phyloP scores from a whole-genome alignment of 2,329 filamentous ascomycete genomes.

The Penicillium digitatum region DNA sequence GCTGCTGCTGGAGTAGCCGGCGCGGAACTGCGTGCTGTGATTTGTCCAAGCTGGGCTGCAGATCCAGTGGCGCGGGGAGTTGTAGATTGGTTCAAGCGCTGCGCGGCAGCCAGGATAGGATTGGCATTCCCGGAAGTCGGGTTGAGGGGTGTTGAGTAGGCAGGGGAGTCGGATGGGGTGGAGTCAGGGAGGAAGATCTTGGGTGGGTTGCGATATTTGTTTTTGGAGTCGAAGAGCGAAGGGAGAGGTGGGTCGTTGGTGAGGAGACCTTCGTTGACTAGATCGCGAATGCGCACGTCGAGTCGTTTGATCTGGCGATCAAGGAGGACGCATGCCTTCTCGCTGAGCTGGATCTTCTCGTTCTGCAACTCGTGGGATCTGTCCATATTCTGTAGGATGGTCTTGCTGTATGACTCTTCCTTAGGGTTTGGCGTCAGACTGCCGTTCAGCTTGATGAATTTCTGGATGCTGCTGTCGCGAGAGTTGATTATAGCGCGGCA shows the following conservation, averaged over 20 bases:
- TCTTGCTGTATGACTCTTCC: slow-evolving; percentile 58
- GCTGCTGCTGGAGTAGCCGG: slow-evolving; percentile 44
- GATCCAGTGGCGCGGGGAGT: slow-evolving; percentile 29
- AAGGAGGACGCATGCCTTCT: slow-evolving; percentile 57
- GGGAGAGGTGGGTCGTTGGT: slow-evolving; percentile 57
- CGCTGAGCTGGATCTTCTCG: slow-evolving; percentile 58
- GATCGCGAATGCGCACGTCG: slow-evolving; percentile 58
- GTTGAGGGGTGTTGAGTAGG: slow-evolving; percentile 48
- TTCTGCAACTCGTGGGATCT: slow-evolving; percentile 56
- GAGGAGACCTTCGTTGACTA: slow-evolving; percentile 58
- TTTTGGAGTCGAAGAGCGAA: slow-evolving; percentile 52
- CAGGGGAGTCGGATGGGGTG: slow-evolving; percentile 41
- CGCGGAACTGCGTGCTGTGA: slow-evolving; percentile 41
- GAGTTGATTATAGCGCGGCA: slow-evolving; percentile 54
- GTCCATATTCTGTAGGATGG: slow-evolving; percentile 56
- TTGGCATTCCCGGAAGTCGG: slow-evolving; percentile 54
- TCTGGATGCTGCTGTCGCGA: slow-evolving; percentile 60
- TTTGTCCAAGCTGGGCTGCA: slow-evolving; percentile 40
- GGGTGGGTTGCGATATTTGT: slow-evolving; percentile 42
- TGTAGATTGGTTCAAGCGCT: slow-evolving; percentile 44
- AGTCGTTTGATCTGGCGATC: slow-evolving; percentile 62
- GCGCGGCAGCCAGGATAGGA: slow-evolving; percentile 50
- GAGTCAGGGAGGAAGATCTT: slow-evolving; percentile 51
- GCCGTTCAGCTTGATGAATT: slow-evolving; percentile 61
- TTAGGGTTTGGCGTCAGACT: slow-evolving; percentile 60